These are phyloP conservation scores for Penicillium samsonianum DNA, from an alignment of 495 filamentous ascomycete genomes.

Conservation along the genomic window DNA sequence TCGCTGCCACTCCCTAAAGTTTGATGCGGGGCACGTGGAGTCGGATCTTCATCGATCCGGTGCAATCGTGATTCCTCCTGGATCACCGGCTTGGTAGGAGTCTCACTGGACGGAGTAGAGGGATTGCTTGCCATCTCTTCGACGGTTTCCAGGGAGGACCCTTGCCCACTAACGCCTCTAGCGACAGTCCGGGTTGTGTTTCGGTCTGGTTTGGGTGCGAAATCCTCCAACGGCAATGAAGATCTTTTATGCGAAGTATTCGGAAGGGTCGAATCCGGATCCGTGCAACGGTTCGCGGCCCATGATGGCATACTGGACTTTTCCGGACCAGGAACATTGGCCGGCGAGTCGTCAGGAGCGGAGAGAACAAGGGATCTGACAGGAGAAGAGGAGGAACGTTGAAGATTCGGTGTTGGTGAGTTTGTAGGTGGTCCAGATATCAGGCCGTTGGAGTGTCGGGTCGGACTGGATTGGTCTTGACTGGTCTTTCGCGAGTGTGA, in stretches of 20 bases:
- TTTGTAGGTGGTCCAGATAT: constrained; percentile 41
- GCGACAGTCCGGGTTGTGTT: constrained; percentile 42
- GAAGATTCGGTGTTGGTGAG: constrained; percentile 61
- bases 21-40: constrained; percentile 35
- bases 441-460: constrained; percentile 49
- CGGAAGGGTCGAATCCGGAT: constrained; percentile 39
- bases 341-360: constrained; percentile 55
- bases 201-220: constrained; percentile 35
- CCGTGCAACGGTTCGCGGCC: constrained; percentile 51
- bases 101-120: constrained; percentile 63
- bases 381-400: constrained; percentile 64
- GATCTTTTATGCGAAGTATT: constrained; percentile 50
- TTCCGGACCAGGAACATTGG: constrained; percentile 61
- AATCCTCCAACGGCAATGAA: constrained; percentile 33
- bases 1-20: constrained; percentile 52
- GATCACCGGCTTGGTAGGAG: constrained; percentile 35
- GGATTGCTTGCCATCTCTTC: constrained; percentile 82
- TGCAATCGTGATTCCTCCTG: constrained; percentile 39
- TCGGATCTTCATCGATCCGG: constrained; percentile 45
- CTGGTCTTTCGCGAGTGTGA: constrained; percentile 68
- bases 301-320: constrained; percentile 66
- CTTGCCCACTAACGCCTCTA: constrained; percentile 65
- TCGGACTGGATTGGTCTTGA: constrained; percentile 65
- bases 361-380: constrained; percentile 57
- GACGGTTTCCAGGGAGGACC: constrained; percentile 83